These are phyloP conservation scores for Chlamydomonas asymmetrica DNA, from an alignment of 139 green algal genomes.

Conservation along the genomic window DNA sequence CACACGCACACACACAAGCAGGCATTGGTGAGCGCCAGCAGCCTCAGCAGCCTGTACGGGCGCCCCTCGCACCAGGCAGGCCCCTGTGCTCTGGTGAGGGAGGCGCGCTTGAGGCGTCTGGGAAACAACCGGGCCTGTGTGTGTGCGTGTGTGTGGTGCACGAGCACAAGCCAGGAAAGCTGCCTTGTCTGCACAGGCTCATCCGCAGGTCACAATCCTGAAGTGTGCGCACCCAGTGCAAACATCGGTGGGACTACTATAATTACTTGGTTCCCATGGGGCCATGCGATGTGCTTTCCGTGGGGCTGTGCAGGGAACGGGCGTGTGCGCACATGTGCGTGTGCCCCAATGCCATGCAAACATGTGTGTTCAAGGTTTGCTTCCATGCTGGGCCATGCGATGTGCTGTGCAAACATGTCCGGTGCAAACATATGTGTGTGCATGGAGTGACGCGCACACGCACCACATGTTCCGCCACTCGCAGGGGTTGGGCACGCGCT, in stretches of 20 bases:
- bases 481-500: too few relatives aligned
- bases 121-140: too few relatives aligned
- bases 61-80: neutral
- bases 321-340: neutral
- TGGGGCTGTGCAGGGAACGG: too few relatives aligned
- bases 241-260: too few relatives aligned
- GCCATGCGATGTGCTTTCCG: neutral
- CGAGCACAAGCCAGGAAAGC: too few relatives aligned
- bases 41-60: neutral
- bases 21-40: neutral
- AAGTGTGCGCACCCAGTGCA: too few relatives aligned
- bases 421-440: neutral
- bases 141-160: too few relatives aligned
- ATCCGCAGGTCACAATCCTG: too few relatives aligned
- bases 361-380: neutral
- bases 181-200: too few relatives aligned
- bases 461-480: slow-evolving; percentile 35
- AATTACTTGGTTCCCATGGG: too few relatives aligned
- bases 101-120: neutral
- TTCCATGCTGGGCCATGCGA: neutral
- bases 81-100: neutral
- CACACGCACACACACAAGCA: neutral
- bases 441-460: neutral
- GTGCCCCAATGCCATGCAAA: neutral
- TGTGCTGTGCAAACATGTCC: neutral